Base-by-base conservation (phyloP, 106 monocot genomes). In the Chionographis japonica region DNA sequence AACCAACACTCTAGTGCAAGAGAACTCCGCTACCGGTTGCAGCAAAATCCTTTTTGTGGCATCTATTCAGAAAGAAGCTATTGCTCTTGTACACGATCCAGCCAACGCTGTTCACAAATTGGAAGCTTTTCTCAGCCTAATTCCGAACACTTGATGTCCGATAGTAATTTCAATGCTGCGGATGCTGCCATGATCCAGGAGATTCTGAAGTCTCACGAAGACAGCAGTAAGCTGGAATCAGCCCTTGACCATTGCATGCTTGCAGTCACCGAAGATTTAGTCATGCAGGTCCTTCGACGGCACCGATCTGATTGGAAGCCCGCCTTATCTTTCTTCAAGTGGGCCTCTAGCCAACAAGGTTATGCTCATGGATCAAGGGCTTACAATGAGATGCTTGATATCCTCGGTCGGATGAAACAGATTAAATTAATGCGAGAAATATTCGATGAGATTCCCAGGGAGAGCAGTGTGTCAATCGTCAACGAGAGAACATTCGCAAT, bases 331-430 rank as follows among this genome's bases (percentile, higher is more conserved):
- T 94, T 90, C 77, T 94, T 90, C 66, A 78, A 73, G 3, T 94
- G 94, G 87, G 84, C 80, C 27, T 55, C 82, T 36, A 56, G 4
- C 10, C 81, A 75, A 16, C 62, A 74, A 17, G 70, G 61, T 13
- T 87, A 87, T 63, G 18, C 58, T 42, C 87, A 86, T 74, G 87
- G 80, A 19, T 78, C 84, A 17, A 75, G 69, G 63, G 78, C 83
- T 18, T 87, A 80, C 42, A 90, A 84, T 68, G 84, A 90, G 61
- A 83, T 94, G 77, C 84, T 94, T 19, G 90, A 94, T 63, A 90
- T 85, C 74, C 85, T 94, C 14, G 94, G 94, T 27, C 65, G 90
- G 66, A 81, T 83, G 84, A 94, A 83, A 68, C 81, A 83, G 65
- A 61, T 90, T 20, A 76, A 71, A 52, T 43, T 68, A 13, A 94